Evolutionary conservation across 176 grass and related monocot species (phyloP).

Genomic region (Cocos nucifera): DNA sequence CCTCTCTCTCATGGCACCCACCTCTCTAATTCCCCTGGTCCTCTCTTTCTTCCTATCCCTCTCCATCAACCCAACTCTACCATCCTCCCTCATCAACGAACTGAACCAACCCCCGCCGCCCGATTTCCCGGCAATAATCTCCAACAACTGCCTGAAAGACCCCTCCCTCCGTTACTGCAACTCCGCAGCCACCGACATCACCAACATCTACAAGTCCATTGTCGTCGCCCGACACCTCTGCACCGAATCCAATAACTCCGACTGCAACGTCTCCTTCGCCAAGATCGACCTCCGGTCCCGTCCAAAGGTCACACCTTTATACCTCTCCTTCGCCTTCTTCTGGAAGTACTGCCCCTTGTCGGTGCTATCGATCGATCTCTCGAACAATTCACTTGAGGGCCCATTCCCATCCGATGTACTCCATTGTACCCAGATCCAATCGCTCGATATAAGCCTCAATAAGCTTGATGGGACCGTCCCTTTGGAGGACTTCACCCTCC

Average conservation of each 20-base stretch:
- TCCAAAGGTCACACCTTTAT: slow-evolving; percentile 3
- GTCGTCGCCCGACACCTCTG: slow-evolving; percentile 18
- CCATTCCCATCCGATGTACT: not conserved
- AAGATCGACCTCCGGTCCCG: slow-evolving; percentile 13
- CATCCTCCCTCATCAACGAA: slow-evolving; percentile 16
- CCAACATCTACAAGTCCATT: slow-evolving; percentile 12
- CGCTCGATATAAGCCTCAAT: slow-evolving; percentile 7
- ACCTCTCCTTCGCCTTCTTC: slow-evolving; percentile 24
- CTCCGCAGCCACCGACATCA: not conserved
- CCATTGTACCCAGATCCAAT: not conserved
- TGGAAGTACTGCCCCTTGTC: slow-evolving; percentile 17
- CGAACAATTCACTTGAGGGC: slow-evolving; percentile 13
- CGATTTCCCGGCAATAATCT: not conserved
- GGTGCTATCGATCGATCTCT: slow-evolving; percentile 6
- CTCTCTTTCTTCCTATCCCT: not conserved
- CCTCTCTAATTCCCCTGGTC: too few relatives aligned
- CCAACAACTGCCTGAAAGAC: slow-evolving; percentile 3
- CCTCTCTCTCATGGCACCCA: too few relatives aligned
- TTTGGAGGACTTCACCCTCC: not conserved
- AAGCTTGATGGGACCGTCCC: not conserved
- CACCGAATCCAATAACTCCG: slow-evolving; percentile 3
- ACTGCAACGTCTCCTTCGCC: slow-evolving; percentile 8
- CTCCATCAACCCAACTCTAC: not conserved
- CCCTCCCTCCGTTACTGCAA: slow-evolving; percentile 15
- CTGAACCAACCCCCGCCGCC: slow-evolving; percentile 15